Evolutionary conservation across 78 protist genomes (phyloP), one percentile per base, ranked within the genome.

Genomic region (Chrysochromulina tobinii): DNA sequence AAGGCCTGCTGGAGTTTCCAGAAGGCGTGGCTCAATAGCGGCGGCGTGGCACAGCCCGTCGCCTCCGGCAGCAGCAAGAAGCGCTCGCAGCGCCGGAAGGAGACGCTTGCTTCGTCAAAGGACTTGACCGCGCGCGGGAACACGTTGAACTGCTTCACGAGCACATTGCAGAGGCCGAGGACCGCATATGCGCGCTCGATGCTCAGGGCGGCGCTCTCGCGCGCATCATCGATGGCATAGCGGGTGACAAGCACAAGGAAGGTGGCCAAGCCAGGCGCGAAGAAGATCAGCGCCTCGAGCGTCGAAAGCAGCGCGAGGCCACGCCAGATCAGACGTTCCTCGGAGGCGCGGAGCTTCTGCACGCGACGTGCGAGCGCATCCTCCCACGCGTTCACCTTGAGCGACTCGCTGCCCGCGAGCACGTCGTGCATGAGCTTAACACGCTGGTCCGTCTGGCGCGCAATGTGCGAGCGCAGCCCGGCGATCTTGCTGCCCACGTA

Each of bases 341-440:
- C 90, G 75, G 8, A 7, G 25, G 15, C 90, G 38, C 90, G 90
- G 25, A 87, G 90, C 51, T 12, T 54, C 59, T n/a, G 90, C 69
- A 87, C 14, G 23, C 90, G 90, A 57, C 18, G 11, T 0, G 1
- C 21, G 55, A 66, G 4, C 58, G 84, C 50, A n/a, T 0, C 59
- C 67, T 94, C 95, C 95, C 94, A 94, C 55, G 88, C 92, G 84
- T 55, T 51, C 48, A 94, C 25, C 94, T 95, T 95, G 91, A 93
- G 53, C n/a, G 77, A 53, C 25, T 21, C 15, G 84, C 90, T 87
- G 50, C 90, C 83, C 25, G 55, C 69, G 64, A 95, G 90, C 21
- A 95, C 92, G 67, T 93, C 95, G 61, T 92, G 68, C 69, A 94
- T 81, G 55, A 27, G 6, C 77, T 81, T 64, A 23, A 87, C 81